Evolutionary conservation across 208 protist genomes (phyloP).

Genomic region (Crithidia acanthocephali): DNA sequence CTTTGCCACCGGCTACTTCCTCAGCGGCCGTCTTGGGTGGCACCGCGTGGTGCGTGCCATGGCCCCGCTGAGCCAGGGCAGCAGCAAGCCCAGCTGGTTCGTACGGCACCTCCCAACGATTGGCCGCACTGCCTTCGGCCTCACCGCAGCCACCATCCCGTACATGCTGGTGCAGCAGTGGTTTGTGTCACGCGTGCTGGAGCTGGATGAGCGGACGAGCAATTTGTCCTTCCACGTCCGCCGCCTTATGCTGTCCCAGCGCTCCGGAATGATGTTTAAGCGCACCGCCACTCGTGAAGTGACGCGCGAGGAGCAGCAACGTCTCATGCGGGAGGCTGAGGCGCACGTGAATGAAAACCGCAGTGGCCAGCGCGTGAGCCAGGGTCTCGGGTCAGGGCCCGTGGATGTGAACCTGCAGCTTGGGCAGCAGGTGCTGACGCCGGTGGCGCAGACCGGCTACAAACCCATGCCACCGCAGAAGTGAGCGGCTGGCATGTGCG

Average conservation of each 20-base stretch:
- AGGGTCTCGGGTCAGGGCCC: constrained; percentile 50
- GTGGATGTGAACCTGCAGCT: constrained; percentile 80
- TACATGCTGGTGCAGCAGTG: constrained; percentile 84
- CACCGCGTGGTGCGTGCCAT: constrained; percentile 64
- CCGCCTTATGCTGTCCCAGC: constrained; percentile 79
- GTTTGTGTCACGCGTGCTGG: constrained; percentile 75
- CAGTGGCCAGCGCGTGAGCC: constrained; percentile 55
- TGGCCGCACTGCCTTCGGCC: constrained; percentile 61
- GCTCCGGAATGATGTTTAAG: constrained; percentile 84
- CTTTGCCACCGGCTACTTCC: constrained; percentile 59
- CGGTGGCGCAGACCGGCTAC: constrained; percentile 79
- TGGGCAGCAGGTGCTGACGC: constrained; percentile 73
- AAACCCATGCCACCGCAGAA: constrained; percentile 63
- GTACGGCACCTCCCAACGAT: constrained; percentile 44
- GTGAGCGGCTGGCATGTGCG: too few relatives aligned
- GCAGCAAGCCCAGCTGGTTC: constrained; percentile 23
- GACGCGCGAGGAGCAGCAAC: constrained; percentile 83
- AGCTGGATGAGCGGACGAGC: constrained; percentile 70
- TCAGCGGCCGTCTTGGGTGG: constrained; percentile 68
- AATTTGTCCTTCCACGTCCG: constrained; percentile 75
- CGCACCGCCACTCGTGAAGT: constrained; percentile 87
- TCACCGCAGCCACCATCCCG: constrained; percentile 61
- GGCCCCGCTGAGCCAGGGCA: constrained; percentile 30
- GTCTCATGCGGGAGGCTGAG: constrained; percentile 65
- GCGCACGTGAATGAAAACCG: constrained; percentile 71